Conservation (phyloP, 148 eudicot genomes). For the Hydrangea macrophylla region DNA sequence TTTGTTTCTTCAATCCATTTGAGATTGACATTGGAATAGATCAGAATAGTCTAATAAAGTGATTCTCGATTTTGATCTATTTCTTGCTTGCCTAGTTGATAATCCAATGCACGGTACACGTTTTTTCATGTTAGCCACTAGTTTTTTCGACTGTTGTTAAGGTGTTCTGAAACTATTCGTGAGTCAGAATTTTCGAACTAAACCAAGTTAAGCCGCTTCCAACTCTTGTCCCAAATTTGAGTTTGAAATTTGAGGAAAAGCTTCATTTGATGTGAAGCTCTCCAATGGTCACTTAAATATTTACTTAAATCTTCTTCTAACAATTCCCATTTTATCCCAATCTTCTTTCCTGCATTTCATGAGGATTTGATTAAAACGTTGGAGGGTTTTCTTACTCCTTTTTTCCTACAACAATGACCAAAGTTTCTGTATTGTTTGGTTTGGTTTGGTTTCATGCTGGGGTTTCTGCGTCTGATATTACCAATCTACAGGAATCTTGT, state of each 20-base stretch:
- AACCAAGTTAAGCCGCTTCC: no score
- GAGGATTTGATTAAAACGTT: background rate
- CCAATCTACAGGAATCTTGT: background rate
- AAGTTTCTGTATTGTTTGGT: no score
- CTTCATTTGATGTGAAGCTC: no score
- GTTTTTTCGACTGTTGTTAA: background rate
- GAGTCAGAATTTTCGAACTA: background rate
- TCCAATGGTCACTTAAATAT: no score
- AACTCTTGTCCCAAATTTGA: no score
- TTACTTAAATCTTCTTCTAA: no score
- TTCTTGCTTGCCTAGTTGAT: background rate
- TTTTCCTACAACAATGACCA: background rate
- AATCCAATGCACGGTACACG: background rate
- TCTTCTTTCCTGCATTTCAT: no score
- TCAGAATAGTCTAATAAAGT: background rate
- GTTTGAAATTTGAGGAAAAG: background rate
- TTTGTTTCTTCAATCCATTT: constrained; percentile 1
- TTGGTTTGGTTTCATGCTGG: no score
- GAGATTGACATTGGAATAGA: background rate
- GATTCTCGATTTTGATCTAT: background rate
- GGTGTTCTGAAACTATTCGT: background rate
- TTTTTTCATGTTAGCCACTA: background rate
- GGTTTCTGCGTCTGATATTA: background rate
- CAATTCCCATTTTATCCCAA: background rate
- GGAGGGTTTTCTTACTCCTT: no score